phyloP scores from a whole-genome alignment of 345 rosid species.

The Streptanthus diversifolius region DNA sequence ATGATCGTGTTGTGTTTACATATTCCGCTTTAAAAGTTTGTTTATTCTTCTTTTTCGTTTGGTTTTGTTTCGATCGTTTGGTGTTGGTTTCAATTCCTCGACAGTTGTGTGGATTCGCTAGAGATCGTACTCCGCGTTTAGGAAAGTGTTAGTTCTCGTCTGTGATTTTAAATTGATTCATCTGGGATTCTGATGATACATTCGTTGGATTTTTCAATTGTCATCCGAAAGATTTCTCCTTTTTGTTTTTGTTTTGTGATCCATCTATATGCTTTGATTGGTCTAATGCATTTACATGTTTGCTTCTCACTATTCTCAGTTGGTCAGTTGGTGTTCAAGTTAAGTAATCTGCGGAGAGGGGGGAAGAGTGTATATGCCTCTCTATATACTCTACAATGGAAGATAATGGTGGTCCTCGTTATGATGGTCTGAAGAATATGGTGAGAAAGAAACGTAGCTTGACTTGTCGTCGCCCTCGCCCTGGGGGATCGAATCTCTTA shows the following conservation, averaged over 20 bases:
- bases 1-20: too few species aligned
- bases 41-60: not conserved
- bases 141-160: not conserved
- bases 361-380: not conserved
- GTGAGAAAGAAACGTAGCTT: constrained; percentile 74
- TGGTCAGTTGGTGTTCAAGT: not conserved
- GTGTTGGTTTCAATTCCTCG: constrained; percentile 1
- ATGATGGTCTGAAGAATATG: constrained; percentile 42
- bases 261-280: not conserved
- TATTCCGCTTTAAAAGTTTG: constrained; percentile 2
- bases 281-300: not conserved
- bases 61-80: constrained; percentile 6
- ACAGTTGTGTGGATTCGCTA: not conserved
- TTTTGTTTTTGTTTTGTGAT: not conserved
- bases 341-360: not conserved
- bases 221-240: too few species aligned
- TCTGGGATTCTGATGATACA: not conserved
- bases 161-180: not conserved
- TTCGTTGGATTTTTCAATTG: too few species aligned
- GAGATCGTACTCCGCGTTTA: not conserved
- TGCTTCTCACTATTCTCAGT: not conserved
- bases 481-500: constrained; percentile 39
- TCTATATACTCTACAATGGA: constrained; percentile 44
- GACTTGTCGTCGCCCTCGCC: constrained; percentile 59
- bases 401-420: constrained; percentile 35